phyloP scores from a whole-genome alignment of 192 early-diverging fungal species.

The Paraglomus brasilianum region DNA sequence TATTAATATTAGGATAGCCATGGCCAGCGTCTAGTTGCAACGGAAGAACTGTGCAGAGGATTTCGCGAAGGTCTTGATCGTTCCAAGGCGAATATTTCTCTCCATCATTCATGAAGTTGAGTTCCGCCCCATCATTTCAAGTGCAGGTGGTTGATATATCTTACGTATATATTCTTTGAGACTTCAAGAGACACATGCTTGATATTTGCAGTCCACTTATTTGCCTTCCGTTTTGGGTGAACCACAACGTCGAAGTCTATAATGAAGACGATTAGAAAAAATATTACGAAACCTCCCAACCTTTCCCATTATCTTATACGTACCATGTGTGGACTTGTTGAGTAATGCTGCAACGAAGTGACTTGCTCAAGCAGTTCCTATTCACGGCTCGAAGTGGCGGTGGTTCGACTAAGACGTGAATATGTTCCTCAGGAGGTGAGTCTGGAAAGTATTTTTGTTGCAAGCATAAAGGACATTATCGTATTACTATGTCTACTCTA shows the following conservation, averaged over 20 bases:
- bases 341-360: neutral
- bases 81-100: conserved; percentile 7
- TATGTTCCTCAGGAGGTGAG: conserved; percentile 1
- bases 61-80: conserved; percentile 19
- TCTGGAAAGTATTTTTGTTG: conserved; percentile 8
- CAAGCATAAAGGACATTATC: too few species aligned
- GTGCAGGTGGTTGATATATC: conserved; percentile 9
- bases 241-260: conserved; percentile 4
- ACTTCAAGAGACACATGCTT: neutral
- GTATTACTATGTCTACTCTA: too few species aligned
- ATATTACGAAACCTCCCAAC: neutral
- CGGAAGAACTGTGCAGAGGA: conserved; percentile 13
- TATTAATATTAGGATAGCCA: too few species aligned
- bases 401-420: conserved; percentile 22
- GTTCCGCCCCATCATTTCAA: conserved; percentile 15
- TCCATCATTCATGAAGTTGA: conserved; percentile 21
- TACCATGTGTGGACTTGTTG: conserved; percentile 16
- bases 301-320: neutral
- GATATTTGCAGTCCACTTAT: conserved; percentile 27
- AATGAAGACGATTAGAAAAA: neutral
- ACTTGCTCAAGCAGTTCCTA: neutral
- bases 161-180: conserved; percentile 22
- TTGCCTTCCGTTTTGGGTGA: conserved; percentile 1
- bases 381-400: neutral
- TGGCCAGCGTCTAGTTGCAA: too few species aligned